Evolutionary conservation across 2,329 filamentous ascomycete species (phyloP), one percentile per base, ranked within the genome.

Genomic region (Paecilomyces sp.): DNA sequence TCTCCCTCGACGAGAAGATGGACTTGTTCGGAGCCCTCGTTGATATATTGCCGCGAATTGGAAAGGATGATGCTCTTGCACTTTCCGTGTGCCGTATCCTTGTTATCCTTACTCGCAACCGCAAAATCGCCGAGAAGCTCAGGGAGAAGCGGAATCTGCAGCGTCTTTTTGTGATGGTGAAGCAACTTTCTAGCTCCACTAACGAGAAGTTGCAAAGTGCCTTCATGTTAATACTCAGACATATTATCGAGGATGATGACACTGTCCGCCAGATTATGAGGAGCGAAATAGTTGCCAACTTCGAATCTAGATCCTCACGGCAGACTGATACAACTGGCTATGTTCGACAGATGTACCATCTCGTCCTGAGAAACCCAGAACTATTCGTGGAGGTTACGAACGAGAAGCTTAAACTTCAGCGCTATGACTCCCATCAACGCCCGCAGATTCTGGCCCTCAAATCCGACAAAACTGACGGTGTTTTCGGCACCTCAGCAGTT

Each of bases 161-260:
- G 70, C 85, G 91, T 30, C 80, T 99, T 24, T 97, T 99, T 74
- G 85, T 97, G 57, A 96, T 97, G 90, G 87, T 93, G 60, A 96
- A 95, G 73, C 93, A 97, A 72, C 84, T 97, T 61, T 88, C 91
- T 22, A 90, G 89, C 28, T 83, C 87, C 31, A 89, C 90, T 6
- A 90, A 91, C 31, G 85, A 89, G 58, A 88, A 88, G 58, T 83
- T 99, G 9, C 85, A 88, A 62, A 83, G 83, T 62, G 83, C 88
- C 60, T 88, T 96, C 67, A 88, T 97, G 83, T 84, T 93, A 12
- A 88, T 97, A 57, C 79, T 99, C 52, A 88, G 95, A 50, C 94
- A 99, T 70, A 88, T 99, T 64, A 85, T 97, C 58, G 94, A 99
- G 75, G 95, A 99, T 69, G 91, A 96, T 56, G 88, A 92, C 18